Percentiles rank a stretch among this genome's conserved stretches.
phyloP scores from a whole-genome alignment of 306 rosid species.

The Canavalia ensiformis region DNA sequence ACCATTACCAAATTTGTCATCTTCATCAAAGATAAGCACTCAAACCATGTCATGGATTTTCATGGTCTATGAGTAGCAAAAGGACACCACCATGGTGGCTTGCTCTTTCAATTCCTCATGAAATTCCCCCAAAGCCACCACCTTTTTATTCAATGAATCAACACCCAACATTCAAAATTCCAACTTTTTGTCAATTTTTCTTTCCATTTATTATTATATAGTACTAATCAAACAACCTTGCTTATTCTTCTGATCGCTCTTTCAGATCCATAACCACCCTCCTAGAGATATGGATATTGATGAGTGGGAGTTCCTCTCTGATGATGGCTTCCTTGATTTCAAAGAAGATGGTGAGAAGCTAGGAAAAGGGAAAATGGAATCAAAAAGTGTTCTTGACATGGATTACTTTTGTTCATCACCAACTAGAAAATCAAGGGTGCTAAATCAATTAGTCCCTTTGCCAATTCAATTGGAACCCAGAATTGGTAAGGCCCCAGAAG shows the following conservation, averaged over 20 bases:
- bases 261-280: not conserved
- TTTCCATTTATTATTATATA: not conserved
- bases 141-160: constrained; percentile 51
- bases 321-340: constrained; percentile 69
- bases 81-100: constrained; percentile 30
- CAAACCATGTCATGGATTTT: not conserved
- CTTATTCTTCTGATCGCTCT: constrained; percentile 29
- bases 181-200: not conserved
- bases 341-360: constrained; percentile 53
- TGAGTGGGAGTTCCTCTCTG: constrained; percentile 86
- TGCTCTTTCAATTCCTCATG: constrained; percentile 25
- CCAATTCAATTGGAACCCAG: constrained; percentile 58
- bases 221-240: constrained; percentile 8
- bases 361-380: constrained; percentile 48
- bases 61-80: constrained; percentile 40
- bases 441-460: constrained; percentile 52
- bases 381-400: constrained; percentile 56
- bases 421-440: constrained; percentile 46
- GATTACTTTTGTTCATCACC: constrained; percentile 71
- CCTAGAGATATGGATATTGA: constrained; percentile 69
- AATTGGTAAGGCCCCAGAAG: constrained; percentile 45
- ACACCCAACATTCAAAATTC: constrained; percentile 9
- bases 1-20: constrained; percentile 47
- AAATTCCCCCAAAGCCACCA: constrained; percentile 51
- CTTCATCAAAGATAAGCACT: constrained; percentile 55